phyloP scores from a whole-genome alignment of 495 filamentous ascomycete species.

The Penicillium canariense region DNA sequence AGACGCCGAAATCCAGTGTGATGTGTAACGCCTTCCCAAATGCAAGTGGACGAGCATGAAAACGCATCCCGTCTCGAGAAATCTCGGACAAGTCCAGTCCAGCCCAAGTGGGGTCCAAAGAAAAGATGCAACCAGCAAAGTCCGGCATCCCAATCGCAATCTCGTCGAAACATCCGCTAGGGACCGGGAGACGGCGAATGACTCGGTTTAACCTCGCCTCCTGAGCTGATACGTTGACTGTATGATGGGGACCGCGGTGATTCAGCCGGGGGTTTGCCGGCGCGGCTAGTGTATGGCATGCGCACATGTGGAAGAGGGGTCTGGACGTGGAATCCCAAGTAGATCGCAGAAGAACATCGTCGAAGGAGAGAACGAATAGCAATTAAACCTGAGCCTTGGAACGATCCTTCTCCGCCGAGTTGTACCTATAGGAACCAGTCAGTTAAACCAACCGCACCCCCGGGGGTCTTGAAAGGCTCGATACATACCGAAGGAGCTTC shows the following conservation, averaged over 20 bases:
- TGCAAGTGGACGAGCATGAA: slow-evolving; percentile 6
- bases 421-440: slow-evolving; percentile 22
- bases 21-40: slow-evolving; percentile 18
- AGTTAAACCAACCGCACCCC: background rate
- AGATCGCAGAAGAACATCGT: slow-evolving; percentile 1
- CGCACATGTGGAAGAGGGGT: background rate
- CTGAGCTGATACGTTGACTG: background rate
- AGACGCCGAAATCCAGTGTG: slow-evolving; percentile 13
- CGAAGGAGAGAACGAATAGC: background rate
- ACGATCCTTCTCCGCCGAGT: slow-evolving; percentile 37
- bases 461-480: background rate
- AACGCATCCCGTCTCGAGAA: background rate
- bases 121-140: background rate
- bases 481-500: slow-evolving; percentile 87
- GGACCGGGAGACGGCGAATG: background rate
- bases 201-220: background rate
- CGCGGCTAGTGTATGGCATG: background rate
- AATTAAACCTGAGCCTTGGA: slow-evolving; percentile 33
- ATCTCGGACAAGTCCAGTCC: background rate
- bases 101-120: background rate
- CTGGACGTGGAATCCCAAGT: background rate
- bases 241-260: background rate
- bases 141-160: background rate
- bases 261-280: background rate
- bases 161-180: background rate